phyloP scores from a whole-genome alignment of 805 yeast genomes.

The Metschnikowia gelsemii region DNA sequence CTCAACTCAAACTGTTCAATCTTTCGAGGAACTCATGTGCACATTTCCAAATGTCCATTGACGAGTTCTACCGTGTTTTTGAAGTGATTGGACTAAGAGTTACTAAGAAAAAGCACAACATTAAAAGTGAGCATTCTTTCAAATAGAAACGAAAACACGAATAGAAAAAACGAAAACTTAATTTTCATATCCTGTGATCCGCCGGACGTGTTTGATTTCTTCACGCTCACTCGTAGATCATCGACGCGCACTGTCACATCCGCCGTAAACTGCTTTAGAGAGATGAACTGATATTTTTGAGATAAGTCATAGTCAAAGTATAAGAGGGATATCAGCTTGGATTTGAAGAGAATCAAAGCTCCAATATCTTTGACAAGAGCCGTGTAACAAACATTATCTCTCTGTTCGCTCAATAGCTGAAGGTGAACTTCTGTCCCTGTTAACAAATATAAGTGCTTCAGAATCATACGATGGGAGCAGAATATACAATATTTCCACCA shows the following conservation, averaged over 20 bases:
- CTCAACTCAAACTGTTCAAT: constrained; percentile 20
- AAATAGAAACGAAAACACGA: neutral
- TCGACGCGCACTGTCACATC: constrained; percentile 9
- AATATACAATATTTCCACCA: constrained; percentile 12
- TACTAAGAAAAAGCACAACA: constrained; percentile 24
- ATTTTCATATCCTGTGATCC: too few species aligned
- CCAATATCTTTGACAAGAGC: too few species aligned
- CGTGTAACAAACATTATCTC: too few species aligned
- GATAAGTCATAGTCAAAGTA: too few species aligned
- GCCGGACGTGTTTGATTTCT: too few species aligned
- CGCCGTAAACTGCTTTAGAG: too few species aligned
- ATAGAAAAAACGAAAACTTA: neutral
- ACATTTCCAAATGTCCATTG: constrained; percentile 17
- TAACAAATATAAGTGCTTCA: too few species aligned
- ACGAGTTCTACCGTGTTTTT: constrained; percentile 26
- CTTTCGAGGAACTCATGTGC: constrained; percentile 22
- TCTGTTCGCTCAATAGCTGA: too few species aligned
- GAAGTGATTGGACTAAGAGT: constrained; percentile 25
- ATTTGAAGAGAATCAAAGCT: too few species aligned
- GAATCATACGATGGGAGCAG: constrained; percentile 1
- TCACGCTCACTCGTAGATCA: too few species aligned
- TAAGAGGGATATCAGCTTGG: too few species aligned
- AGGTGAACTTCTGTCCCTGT: neutral
- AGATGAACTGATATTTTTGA: too few species aligned
- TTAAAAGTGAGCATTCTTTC: constrained; percentile 29